Percentiles rank a stretch among this genome's conserved stretches.
These are phyloP conservation scores for Gomphus bonarii DNA, from an alignment of 1,284 basidiomycete species.

Conservation along the genomic window DNA sequence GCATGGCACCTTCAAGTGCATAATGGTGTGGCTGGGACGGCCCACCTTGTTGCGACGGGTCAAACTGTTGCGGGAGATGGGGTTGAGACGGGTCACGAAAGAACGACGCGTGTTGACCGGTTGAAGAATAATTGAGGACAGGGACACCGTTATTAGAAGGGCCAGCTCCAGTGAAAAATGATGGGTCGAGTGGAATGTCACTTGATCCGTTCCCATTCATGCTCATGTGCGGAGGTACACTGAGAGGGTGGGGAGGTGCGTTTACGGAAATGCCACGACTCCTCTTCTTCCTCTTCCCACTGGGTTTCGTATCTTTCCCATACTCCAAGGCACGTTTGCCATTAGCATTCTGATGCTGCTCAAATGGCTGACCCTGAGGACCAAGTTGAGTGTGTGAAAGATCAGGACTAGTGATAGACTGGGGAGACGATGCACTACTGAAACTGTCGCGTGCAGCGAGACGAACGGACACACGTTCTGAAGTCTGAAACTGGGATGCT, in stretches of 20 bases:
- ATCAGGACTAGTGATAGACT: conserved; percentile 15
- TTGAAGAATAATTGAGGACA: background rate
- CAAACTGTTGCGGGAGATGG: conserved; percentile 12
- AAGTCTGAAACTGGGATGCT: conserved; percentile 23
- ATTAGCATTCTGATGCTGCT: conserved; percentile 6
- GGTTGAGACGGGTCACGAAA: conserved; percentile 2
- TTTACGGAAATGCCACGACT: conserved; percentile 11
- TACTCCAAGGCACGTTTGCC: conserved; percentile 8
- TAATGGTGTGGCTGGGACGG: background rate
- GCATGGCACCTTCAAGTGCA: background rate
- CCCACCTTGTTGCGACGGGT: conserved; percentile 28
- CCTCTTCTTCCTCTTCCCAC: conserved; percentile 1
- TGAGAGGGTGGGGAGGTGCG: conserved; percentile 16
- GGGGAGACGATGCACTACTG: conserved; percentile 13
- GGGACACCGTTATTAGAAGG: background rate
- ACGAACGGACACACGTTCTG: conserved; percentile 46
- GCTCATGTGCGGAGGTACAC: background rate
- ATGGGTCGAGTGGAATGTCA: conserved; percentile 3
- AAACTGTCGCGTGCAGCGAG: conserved; percentile 39
- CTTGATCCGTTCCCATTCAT: background rate
- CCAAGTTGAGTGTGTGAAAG: background rate
- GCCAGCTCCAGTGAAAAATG: background rate
- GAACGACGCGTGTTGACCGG: background rate
- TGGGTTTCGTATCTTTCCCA: background rate
- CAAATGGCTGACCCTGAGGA: conserved; percentile 5